These are phyloP conservation scores for Cercospora citrullina DNA, from an alignment of 2,329 filamentous ascomycete genomes.

Conservation along the genomic window DNA sequence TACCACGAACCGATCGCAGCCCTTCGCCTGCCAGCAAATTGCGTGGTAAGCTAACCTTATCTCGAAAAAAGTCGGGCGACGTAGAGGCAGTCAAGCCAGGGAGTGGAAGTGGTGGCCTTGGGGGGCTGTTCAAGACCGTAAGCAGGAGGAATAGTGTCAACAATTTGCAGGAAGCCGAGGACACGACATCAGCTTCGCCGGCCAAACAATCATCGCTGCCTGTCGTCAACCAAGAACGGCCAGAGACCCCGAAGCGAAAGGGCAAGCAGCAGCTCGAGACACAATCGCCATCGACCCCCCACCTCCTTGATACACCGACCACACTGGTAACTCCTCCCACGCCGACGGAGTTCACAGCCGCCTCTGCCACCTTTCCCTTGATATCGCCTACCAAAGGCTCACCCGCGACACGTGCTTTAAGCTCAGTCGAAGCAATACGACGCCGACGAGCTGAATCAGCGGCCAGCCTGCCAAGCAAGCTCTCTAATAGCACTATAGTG, in stretches of 20 bases:
- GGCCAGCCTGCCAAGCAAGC: constrained; percentile 68
- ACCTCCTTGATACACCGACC: constrained; percentile 48
- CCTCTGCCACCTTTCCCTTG: constrained; percentile 25
- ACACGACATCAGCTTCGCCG: background rate
- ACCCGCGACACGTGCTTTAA: constrained; percentile 26
- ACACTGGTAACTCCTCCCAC: constrained; percentile 66
- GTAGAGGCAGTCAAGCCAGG: constrained; percentile 45
- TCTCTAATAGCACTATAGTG: constrained; percentile 72
- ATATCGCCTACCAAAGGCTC: constrained; percentile 48
- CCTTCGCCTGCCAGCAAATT: constrained; percentile 71
- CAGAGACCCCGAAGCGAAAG: constrained; percentile 29
- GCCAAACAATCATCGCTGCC: background rate
- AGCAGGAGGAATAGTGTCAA: constrained; percentile 38
- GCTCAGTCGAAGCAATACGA: constrained; percentile 36
- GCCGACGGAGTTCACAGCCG: constrained; percentile 49
- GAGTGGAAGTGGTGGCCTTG: constrained; percentile 47
- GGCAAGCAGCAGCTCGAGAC: constrained; percentile 39
- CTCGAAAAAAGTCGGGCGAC: constrained; percentile 50
- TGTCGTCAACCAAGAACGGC: constrained; percentile 22
- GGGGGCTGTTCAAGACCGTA: constrained; percentile 45
- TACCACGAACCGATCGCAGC: constrained; percentile 53
- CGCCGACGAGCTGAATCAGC: constrained; percentile 36
- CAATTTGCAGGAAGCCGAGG: constrained; percentile 34
- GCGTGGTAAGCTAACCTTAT: constrained; percentile 65
- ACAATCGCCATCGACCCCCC: constrained; percentile 40